Percentiles rank a stretch among this genome's conserved stretches.
Evolutionary conservation across 257 asterid genomes (phyloP).

Genomic region (Petrea volubilis): DNA sequence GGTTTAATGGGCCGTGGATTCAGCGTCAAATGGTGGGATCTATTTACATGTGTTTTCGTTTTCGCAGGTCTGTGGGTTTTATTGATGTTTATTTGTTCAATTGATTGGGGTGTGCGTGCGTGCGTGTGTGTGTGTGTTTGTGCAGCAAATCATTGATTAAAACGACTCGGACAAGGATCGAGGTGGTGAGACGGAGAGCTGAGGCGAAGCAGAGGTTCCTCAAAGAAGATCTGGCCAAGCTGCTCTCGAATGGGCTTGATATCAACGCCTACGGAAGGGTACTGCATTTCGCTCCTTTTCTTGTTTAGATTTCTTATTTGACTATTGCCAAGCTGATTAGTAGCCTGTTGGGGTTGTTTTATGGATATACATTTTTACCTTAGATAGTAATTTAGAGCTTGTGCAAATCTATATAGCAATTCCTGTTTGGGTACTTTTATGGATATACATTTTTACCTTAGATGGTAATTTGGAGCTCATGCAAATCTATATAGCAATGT

Average conservation of each 20-base stretch:
- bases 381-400: neutral
- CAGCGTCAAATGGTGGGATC: constrained; percentile 81
- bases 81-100: neutral
- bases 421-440: constrained; percentile 8
- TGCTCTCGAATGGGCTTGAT: constrained; percentile 88
- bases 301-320: neutral
- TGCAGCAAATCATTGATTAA: constrained; percentile 79
- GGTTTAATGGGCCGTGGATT: constrained; percentile 81
- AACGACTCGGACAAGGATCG: constrained; percentile 72
- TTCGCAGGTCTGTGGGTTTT: neutral
- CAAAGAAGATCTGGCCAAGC: constrained; percentile 89
- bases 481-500: neutral
- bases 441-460: neutral
- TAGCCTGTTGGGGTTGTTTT: constrained; percentile 14
- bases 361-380: neutral
- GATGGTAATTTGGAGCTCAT: neutral
- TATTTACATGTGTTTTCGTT: constrained; percentile 9
- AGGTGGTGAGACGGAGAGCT: constrained; percentile 68
- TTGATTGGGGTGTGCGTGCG: neutral
- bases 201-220: constrained; percentile 92
- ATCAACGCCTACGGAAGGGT: constrained; percentile 95
- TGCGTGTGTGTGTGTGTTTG: neutral
- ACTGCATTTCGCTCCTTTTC: neutral
- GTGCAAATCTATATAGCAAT: neutral
- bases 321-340: neutral